Base-by-base conservation (phyloP, 768 basidiomycete genomes). In the Phanerochaete sordida region DNA sequence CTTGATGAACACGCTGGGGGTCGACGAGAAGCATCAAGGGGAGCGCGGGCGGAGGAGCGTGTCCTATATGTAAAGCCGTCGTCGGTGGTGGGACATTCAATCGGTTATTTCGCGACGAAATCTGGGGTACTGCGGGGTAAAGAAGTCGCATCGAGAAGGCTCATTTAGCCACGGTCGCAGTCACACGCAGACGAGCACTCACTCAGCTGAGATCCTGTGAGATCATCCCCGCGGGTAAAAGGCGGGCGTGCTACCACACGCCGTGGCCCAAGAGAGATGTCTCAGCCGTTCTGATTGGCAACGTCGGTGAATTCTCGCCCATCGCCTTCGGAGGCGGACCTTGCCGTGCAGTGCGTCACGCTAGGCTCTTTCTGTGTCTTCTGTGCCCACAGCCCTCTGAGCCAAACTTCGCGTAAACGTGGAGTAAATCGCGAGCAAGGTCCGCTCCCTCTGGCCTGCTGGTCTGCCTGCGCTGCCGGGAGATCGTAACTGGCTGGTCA, bases 101-200 rank as follows among this genome's bases (percentile, higher is more conserved):
- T 45, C 55, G 55, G 55, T 46, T 31, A 45, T 56, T 56, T 24
- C 56, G 46, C 46, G 46, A 23, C 27, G n/a, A 49, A 47, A 49
- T 65, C 65, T 68, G 67, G 67, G 65, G 67, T 64, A 62, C 61
- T 63, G 67, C 63, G 65, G 67, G 63, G 65, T 55, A 62, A n/a
- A 56, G 46, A 43, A 49, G 47, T 46, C 45, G n/a, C 23, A 28
- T 30, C 44, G 7, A 35, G 26, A 27, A 48, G 44, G 6, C 7
- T 46, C 6, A 49, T 16, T 48, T 33, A 47, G 56, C 45, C 45
- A 23, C 51, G 23, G 43, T 11, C n/a, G 39, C 55, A 47, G 45
- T 56, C 43, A 44, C 55, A 35, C 43, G n/a, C 45, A 8, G n/a
- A 16, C 30, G 43, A n/a, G 35, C 21, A 35, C 24, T 54, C 52